These are phyloP conservation scores for Eimeria maxima DNA, from an alignment of 169 alveolate genomes.

Conservation along the genomic window DNA sequence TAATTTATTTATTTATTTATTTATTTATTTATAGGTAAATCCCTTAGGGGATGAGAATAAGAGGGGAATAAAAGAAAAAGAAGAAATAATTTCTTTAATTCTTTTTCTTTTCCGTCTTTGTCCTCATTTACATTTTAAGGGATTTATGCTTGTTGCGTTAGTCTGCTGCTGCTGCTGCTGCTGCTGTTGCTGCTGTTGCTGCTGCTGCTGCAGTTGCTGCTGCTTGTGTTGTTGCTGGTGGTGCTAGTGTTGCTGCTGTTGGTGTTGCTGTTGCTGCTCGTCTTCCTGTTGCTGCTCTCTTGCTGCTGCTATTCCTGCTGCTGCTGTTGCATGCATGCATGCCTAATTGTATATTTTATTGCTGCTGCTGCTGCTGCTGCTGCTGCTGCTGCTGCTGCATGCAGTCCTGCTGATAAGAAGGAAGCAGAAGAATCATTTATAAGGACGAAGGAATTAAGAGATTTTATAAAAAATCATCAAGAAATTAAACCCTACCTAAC, in stretches of 20 bases:
- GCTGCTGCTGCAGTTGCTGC: no score
- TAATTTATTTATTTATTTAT: no score
- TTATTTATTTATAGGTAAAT: not conserved
- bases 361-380: no score
- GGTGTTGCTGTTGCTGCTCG: not conserved
- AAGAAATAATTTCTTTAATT: no score
- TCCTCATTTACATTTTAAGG: conserved; percentile 90
- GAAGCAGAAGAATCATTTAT: not conserved
- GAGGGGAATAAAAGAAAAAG: conserved; percentile 71
- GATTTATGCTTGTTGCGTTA: conserved; percentile 94
- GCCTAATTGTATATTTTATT: not conserved
- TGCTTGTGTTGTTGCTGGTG: not conserved
- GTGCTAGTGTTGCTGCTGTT: not conserved
- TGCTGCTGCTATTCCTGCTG: not conserved
- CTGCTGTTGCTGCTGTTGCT: not conserved
- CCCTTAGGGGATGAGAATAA: not conserved
- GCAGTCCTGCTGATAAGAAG: not conserved
- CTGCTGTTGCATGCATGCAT: not conserved
- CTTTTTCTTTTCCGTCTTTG: no score
- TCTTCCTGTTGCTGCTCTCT: not conserved
- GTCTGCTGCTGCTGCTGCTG: not conserved
- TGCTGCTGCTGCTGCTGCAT: no score
- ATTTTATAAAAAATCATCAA: not conserved
- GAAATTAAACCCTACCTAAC: not conserved
- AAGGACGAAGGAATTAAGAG: not conserved